These are phyloP conservation scores for Sistotremastrum suecicum DNA, from an alignment of 768 basidiomycete genomes.

Conservation along the genomic window DNA sequence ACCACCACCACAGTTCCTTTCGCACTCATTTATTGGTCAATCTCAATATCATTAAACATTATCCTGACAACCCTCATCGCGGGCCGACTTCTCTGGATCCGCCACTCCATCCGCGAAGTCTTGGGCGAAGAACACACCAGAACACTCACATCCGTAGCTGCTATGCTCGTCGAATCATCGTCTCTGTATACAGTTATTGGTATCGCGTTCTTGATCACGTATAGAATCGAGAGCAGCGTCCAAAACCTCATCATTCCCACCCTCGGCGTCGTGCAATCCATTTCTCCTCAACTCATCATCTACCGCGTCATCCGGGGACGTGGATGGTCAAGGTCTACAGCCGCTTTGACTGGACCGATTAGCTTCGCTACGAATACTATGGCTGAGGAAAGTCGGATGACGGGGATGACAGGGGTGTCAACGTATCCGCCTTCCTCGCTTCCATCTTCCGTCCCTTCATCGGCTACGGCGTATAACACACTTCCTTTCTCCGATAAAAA, in stretches of 20 bases:
- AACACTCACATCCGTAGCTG: constrained; percentile 15
- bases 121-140: constrained; percentile 13
- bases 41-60: constrained; percentile 12
- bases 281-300: constrained; percentile 22
- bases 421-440: no score
- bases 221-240: constrained; percentile 13
- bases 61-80: constrained; percentile 12
- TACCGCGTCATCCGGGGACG: constrained; percentile 20
- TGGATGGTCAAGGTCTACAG: background rate
- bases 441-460: no score
- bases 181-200: constrained; percentile 14
- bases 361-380: no score
- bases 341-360: no score
- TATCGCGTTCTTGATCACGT: constrained; percentile 19
- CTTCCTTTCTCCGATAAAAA: no score
- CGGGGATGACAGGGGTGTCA: no score
- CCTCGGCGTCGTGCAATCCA: constrained; percentile 20
- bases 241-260: constrained; percentile 20
- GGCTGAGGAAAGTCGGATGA: no score
- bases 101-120: constrained; percentile 8
- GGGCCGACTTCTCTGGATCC: constrained; percentile 12
- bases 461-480: no score
- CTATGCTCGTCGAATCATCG: constrained; percentile 25
- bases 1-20: constrained; percentile 7
- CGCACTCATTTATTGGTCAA: constrained; percentile 11